Evolutionary conservation across 1,284 basidiomycete species (phyloP).

Genomic region (Irpex sp.): DNA sequence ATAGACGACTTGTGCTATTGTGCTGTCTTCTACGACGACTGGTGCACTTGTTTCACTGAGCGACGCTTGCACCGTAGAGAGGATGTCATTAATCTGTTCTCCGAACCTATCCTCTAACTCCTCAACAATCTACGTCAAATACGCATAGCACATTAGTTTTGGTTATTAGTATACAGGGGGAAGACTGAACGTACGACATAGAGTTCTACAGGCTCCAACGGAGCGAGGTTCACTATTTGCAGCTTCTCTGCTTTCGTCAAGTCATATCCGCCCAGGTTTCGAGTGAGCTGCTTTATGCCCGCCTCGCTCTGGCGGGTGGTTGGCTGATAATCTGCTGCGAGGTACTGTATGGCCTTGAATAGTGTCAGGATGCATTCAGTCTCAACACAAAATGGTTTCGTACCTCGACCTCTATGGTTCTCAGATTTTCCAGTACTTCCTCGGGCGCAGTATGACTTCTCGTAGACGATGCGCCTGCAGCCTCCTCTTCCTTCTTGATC

Average conservation of each 20-base stretch:
- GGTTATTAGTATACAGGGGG: background rate
- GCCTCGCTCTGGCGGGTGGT: constrained; percentile 64
- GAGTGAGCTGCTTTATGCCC: constrained; percentile 65
- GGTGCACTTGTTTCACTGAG: constrained; percentile 28
- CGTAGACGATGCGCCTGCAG: constrained; percentile 28
- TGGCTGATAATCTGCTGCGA: constrained; percentile 71
- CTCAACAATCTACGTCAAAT: constrained; percentile 71
- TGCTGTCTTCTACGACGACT: background rate
- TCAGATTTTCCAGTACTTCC: constrained; percentile 73
- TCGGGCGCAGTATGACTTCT: constrained; percentile 30
- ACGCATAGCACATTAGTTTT: background rate
- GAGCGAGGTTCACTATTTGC: constrained; percentile 87
- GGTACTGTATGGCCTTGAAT: constrained; percentile 75
- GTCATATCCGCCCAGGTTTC: constrained; percentile 61
- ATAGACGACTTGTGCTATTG: constrained; percentile 14
- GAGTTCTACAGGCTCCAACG: constrained; percentile 79
- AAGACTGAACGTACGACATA: constrained; percentile 68
- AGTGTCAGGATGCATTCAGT: constrained; percentile 2
- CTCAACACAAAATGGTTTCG: background rate
- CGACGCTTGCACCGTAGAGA: constrained; percentile 54
- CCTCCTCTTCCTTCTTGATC: constrained; percentile 71
- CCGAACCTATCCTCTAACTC: constrained; percentile 83
- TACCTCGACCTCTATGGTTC: constrained; percentile 89
- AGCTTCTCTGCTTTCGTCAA: constrained; percentile 91
- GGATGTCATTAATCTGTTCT: constrained; percentile 68